Percentiles rank a stretch among this genome's conserved stretches.
These are phyloP conservation scores for Malus hybrid DNA, from an alignment of 331 rosid species.

Conservation along the genomic window DNA sequence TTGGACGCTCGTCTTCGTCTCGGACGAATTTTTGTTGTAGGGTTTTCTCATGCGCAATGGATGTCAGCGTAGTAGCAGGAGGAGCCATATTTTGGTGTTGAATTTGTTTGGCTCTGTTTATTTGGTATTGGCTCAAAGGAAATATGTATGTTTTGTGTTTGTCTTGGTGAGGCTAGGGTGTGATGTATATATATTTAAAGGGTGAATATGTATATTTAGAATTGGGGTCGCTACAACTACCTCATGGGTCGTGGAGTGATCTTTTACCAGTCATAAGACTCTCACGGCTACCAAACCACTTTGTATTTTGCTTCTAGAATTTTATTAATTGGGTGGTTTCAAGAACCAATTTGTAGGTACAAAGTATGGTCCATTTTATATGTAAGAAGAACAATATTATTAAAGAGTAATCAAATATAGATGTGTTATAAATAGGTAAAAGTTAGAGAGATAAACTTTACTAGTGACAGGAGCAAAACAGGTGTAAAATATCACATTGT, in stretches of 20 bases:
- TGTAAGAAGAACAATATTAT: no score
- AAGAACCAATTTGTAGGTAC: not conserved
- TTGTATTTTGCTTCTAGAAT: not conserved
- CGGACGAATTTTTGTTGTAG: conserved; percentile 52
- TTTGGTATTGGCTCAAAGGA: not conserved
- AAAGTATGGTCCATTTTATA: no score
- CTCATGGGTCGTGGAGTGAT: not conserved
- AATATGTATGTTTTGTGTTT: not conserved
- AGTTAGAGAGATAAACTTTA: no score
- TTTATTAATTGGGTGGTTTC: not conserved
- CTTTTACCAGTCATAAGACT: not conserved
- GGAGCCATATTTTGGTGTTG: conserved; percentile 7
- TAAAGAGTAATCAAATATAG: no score
- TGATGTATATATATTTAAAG: not conserved
- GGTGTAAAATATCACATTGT: no score
- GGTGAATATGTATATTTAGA: not conserved
- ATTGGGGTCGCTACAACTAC: not conserved
- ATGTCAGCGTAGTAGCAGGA: conserved; percentile 25
- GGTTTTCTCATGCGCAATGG: conserved; percentile 40
- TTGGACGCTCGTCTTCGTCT: conserved; percentile 84
- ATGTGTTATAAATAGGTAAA: not conserved
- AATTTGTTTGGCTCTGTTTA: not conserved
- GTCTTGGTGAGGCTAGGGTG: not conserved
- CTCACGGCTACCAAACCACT: not conserved
- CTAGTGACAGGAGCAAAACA: no score